Evolutionary conservation across 2,329 filamentous ascomycete species (phyloP).

Genomic region (Cercospora zeae-maydis): DNA sequence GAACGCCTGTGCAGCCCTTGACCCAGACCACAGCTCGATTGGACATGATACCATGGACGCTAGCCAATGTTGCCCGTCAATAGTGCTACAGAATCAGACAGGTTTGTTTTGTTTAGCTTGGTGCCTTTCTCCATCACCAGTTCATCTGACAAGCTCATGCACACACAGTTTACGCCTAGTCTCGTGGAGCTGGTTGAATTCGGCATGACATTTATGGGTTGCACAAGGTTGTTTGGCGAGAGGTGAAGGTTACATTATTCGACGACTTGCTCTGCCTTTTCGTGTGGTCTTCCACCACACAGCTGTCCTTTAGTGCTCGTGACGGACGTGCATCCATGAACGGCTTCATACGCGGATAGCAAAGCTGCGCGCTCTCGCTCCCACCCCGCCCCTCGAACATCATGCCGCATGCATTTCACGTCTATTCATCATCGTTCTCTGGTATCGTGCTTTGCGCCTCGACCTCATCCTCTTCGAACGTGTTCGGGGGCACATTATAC

Average conservation of each 20-base stretch:
- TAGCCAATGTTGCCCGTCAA: background rate
- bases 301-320: background rate
- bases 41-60: background rate
- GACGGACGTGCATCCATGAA: background rate
- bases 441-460: slow-evolving; percentile 61
- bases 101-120: background rate
- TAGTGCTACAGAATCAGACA: background rate
- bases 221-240: background rate
- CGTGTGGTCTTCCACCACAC: background rate
- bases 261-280: background rate
- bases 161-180: background rate
- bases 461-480: slow-evolving; percentile 87
- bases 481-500: slow-evolving; percentile 83
- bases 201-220: background rate
- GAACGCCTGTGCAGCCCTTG: slow-evolving; percentile 3
- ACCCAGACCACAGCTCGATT: background rate
- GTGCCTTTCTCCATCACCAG: background rate
- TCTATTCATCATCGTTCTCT: slow-evolving; percentile 55
- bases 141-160: background rate
- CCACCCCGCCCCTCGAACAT: background rate
- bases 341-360: background rate
- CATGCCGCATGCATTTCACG: background rate
- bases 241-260: background rate
- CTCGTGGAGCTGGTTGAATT: background rate
- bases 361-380: background rate